Evolutionary conservation across 2,329 filamentous ascomycete genomes (phyloP).

Genomic region (Pestalotiopsis sp.): DNA sequence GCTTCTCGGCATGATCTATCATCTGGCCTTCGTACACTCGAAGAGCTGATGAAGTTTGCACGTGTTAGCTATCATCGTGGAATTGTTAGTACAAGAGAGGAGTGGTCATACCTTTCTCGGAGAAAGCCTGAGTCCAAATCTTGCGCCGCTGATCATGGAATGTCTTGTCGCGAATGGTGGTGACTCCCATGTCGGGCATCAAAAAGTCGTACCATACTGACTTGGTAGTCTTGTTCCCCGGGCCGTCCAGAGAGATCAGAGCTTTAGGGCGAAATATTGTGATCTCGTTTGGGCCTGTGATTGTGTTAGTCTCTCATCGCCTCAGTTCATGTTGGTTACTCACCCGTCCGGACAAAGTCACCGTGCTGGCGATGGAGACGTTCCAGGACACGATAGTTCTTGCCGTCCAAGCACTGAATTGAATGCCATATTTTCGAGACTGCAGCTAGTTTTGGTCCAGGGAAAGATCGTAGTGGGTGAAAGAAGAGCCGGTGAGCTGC

Average conservation of each 20-base stretch:
- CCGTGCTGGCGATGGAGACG: not conserved
- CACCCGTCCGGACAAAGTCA: slow-evolving; percentile 3
- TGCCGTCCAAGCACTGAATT: not conserved
- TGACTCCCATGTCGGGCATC: slow-evolving; percentile 15
- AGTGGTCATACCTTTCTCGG: not conserved
- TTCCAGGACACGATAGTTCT: not conserved
- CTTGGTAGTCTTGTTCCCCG: slow-evolving; percentile 17
- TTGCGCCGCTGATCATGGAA: slow-evolving; percentile 17
- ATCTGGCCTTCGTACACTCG: slow-evolving; percentile 10
- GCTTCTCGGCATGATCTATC: slow-evolving; percentile 3
- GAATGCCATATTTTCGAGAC: not conserved
- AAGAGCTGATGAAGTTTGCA: not conserved
- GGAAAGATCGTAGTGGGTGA: not conserved
- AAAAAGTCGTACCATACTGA: slow-evolving; percentile 17
- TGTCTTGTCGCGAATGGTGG: slow-evolving; percentile 16
- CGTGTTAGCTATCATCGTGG: not conserved
- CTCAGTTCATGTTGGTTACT: not conserved
- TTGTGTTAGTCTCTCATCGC: not conserved
- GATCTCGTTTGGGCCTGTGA: slow-evolving; percentile 18
- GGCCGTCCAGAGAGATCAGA: slow-evolving; percentile 12
- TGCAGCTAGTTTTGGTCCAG: not conserved
- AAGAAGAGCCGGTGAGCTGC: not conserved
- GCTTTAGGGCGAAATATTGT: slow-evolving; percentile 17
- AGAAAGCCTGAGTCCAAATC: slow-evolving; percentile 19
- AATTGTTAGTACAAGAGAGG: no score